Conservation (phyloP, 169 alveolate genomes). For the Cryptosporidium viatorum region DNA sequence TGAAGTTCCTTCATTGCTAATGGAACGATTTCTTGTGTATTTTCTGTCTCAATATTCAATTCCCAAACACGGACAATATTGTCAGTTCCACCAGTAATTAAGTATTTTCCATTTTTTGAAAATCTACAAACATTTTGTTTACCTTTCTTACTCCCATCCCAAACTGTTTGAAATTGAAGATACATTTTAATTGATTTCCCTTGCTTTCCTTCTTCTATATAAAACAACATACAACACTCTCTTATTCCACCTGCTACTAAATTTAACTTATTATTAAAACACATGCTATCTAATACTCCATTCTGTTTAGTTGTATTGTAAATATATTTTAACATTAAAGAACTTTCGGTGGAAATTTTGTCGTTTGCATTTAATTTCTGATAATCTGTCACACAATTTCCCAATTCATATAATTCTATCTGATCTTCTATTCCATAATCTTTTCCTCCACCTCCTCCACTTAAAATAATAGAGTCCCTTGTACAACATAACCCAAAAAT, state of each 20-base stretch:
- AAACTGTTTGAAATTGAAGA: slow-evolving; percentile 60
- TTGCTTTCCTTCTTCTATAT: slow-evolving; percentile 6
- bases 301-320: slow-evolving; percentile 57
- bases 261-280: slow-evolving; percentile 34
- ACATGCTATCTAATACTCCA: slow-evolving; percentile 59
- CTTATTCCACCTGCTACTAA: slow-evolving; percentile 64
- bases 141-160: slow-evolving; percentile 51
- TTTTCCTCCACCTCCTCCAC: slow-evolving; percentile 76
- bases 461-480: slow-evolving; percentile 16
- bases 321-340: slow-evolving; percentile 25
- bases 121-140: slow-evolving; percentile 67
- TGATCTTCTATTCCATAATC: slow-evolving; percentile 75
- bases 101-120: slow-evolving; percentile 48
- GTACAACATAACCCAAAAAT: slow-evolving; percentile 70
- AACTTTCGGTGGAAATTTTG: slow-evolving; percentile 29
- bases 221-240: slow-evolving; percentile 46
- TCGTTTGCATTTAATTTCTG: slow-evolving; percentile 19
- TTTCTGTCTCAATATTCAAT: not conserved
- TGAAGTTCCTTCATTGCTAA: slow-evolving; percentile 14
- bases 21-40: slow-evolving; percentile 24
- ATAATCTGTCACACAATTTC: not conserved
- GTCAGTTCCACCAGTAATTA: slow-evolving; percentile 71
- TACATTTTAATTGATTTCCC: slow-evolving; percentile 36
- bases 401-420: slow-evolving; percentile 44
- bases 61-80: slow-evolving; percentile 49